phyloP scores from a whole-genome alignment of 1,139 yeast genomes.

The Candida pseudoviswanathii region DNA sequence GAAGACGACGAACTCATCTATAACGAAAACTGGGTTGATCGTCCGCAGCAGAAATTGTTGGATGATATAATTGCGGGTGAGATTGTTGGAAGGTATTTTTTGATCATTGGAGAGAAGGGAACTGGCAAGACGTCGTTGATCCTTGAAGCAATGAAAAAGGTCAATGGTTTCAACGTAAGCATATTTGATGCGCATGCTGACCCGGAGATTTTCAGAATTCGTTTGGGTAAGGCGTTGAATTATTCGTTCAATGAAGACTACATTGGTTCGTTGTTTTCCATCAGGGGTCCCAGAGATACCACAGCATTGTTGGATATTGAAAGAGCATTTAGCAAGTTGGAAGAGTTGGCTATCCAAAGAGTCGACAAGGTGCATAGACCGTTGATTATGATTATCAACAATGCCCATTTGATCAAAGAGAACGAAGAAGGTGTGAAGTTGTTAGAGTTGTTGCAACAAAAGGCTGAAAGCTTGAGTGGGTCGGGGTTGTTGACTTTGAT shows the following conservation, averaged over 20 bases:
- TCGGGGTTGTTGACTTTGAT: conserved; percentile 75
- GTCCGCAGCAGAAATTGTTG: conserved; percentile 67
- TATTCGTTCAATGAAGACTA: conserved; percentile 80
- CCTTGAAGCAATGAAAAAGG: conserved; percentile 67
- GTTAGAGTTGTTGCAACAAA: conserved; percentile 79
- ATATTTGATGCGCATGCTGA: conserved; percentile 84
- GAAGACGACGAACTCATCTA: conserved; percentile 23
- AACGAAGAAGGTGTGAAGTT: conserved; percentile 71
- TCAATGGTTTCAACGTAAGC: conserved; percentile 66
- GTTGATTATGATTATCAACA: conserved; percentile 68
- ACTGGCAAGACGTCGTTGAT: conserved; percentile 81
- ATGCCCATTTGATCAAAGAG: conserved; percentile 72
- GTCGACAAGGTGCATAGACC: conserved; percentile 49
- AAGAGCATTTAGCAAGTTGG: conserved; percentile 75
- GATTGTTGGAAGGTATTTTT: conserved; percentile 65
- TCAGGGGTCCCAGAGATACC: conserved; percentile 83
- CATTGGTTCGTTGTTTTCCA: conserved; percentile 79
- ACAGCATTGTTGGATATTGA: conserved; percentile 82
- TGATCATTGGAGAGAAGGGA: conserved; percentile 82
- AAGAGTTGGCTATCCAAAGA: conserved; percentile 65
- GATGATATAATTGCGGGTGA: conserved; percentile 70
- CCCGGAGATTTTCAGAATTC: conserved; percentile 76
- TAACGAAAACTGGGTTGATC: conserved; percentile 58
- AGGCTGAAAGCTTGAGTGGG: conserved; percentile 78
- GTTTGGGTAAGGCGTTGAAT: conserved; percentile 75